phyloP scores from a whole-genome alignment of 148 eudicot species.

The Rheum nobile region DNA sequence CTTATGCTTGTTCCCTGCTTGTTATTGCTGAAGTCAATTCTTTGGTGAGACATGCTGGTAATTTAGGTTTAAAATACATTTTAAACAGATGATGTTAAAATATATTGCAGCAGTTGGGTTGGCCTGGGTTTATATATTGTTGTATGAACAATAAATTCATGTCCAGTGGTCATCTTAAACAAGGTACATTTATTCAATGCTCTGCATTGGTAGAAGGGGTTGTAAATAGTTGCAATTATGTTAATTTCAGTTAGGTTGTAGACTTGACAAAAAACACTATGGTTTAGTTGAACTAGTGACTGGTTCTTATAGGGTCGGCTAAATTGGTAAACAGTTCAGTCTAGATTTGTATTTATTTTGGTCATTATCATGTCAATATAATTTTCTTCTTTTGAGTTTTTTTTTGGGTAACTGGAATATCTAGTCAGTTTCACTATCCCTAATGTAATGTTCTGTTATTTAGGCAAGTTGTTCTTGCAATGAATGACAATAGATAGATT shows the following conservation, averaged over 20 bases:
- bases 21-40: background rate
- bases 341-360: background rate
- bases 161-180: background rate
- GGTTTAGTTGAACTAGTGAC: no score
- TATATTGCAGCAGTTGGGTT: background rate
- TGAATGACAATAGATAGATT: background rate
- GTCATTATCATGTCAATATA: no score
- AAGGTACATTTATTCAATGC: background rate
- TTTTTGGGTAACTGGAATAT: no score
- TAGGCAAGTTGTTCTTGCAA: background rate
- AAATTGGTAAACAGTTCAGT: background rate
- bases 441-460: background rate
- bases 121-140: background rate
- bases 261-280: background rate
- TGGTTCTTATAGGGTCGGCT: background rate
- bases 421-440: no score
- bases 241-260: background rate
- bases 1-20: background rate
- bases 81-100: background rate
- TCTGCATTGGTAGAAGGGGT: background rate
- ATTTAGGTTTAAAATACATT: background rate
- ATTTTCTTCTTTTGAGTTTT: no score
- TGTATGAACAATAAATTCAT: background rate
- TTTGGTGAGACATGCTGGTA: background rate
- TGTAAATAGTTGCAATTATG: background rate